Base-by-base conservation (phyloP, 2,329 filamentous ascomycete species). In the Pseudogymnoascus sp. region DNA sequence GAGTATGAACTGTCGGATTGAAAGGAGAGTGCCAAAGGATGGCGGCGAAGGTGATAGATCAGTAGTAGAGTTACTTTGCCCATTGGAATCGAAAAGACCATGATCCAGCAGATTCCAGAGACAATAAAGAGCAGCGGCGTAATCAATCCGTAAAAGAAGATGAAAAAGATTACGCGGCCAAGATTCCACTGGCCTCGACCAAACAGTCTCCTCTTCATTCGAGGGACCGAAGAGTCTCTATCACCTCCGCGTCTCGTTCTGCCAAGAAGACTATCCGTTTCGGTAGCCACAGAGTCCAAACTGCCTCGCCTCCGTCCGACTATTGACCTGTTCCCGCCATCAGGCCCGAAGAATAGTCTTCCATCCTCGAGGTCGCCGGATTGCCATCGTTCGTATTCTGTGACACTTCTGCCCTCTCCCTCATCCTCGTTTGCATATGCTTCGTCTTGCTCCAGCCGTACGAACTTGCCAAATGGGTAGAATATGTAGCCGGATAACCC, bases 331-430 rank as follows among this genome's bases (percentile, higher is more conserved):
- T 83, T 87, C 66, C 85, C 78, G 28, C 78, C 67, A 63, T 74
- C 79, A 2, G 95, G 95, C 0, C 95, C 96, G 75, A 99, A 99
- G 79, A 99, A 98, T 2, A 99, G 83, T 36, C 93, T 85, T 2
- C 95, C 95, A 75, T 98, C 92, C 76, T 99, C 95, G 36, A 99
- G 84, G 73, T 99, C 95, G 61, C 95, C 95, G 73, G 87, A 97
- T 78, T 99, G 95, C 95, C 95, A 99, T 77, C 96, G 92, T 76
- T 99, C 95, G 74, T 99, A 99, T 78, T 99, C 95, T 71, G 91
- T 96, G 73, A 99, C 97, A 78, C 93, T 98, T 73, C 95, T 87
- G 19, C 95, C 95, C 77, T 99, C 95, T 43, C 93, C 93, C 72
- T 95, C 87, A 72, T 99, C 95, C 77, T 99, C 95, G 66, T 97